Evolutionary conservation across 352 stramenopile genomes (phyloP).

Genomic region (Phytophthora sansomeana): DNA sequence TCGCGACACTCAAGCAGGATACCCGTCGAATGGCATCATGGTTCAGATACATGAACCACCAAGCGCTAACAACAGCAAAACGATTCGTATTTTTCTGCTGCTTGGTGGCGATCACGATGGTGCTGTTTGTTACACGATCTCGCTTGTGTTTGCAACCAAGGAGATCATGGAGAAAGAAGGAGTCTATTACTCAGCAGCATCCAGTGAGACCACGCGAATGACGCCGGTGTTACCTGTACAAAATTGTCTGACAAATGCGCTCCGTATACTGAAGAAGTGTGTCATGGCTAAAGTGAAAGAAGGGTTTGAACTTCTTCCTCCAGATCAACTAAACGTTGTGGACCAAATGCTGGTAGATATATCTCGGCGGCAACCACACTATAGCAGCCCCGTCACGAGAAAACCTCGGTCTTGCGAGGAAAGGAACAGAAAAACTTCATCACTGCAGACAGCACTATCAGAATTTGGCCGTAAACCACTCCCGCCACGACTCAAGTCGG

Average conservation of each 20-base stretch:
- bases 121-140: constrained; percentile 18
- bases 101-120: constrained; percentile 33
- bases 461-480: not conserved
- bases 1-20: not conserved
- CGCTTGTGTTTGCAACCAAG: constrained; percentile 13
- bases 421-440: not conserved
- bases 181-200: constrained; percentile 11
- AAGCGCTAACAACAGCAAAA: not conserved
- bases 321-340: constrained; percentile 1
- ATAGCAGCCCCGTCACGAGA: not conserved
- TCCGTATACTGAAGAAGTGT: constrained; percentile 28
- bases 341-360: constrained; percentile 8
- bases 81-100: constrained; percentile 19
- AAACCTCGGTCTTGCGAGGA: not conserved
- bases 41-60: not conserved
- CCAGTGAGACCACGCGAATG: constrained; percentile 1
- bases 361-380: not conserved
- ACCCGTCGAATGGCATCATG: not conserved
- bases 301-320: constrained; percentile 17
- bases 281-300: not conserved
- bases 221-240: constrained; percentile 15
- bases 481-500: not conserved
- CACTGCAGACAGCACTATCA: not conserved
- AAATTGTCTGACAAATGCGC: constrained; percentile 3
- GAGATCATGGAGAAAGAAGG: constrained; percentile 20